Conservation (phyloP, 495 filamentous ascomycete species). For the Chaetomium fimeti region DNA sequence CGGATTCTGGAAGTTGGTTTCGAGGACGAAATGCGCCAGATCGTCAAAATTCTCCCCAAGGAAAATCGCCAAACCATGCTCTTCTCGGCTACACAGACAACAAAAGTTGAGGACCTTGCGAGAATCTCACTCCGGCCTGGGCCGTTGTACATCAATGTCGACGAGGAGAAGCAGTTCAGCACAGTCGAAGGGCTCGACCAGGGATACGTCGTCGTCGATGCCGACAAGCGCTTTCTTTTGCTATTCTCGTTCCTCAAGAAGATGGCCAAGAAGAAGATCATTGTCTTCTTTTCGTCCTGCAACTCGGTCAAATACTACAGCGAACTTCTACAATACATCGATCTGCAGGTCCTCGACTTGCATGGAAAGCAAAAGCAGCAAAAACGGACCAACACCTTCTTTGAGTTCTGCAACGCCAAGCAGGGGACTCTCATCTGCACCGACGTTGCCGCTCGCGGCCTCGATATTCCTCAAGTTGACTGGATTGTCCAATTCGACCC, state of each 20-base stretch:
- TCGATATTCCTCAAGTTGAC: constrained; percentile 92
- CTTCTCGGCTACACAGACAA: constrained; percentile 97
- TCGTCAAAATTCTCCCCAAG: constrained; percentile 89
- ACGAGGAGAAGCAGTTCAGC: constrained; percentile 48
- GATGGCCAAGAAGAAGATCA: constrained; percentile 88
- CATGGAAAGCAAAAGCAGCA: constrained; percentile 98
- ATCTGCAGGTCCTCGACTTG: constrained; percentile 81
- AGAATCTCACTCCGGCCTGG: constrained; percentile 89
- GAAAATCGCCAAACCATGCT: constrained; percentile 93
- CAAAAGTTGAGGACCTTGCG: constrained; percentile 95
- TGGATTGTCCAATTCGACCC: constrained; percentile 97
- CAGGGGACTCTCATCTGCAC: constrained; percentile 92
- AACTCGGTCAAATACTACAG: constrained; percentile 92
- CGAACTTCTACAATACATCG: constrained; percentile 93
- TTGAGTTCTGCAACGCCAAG: constrained; percentile 94
- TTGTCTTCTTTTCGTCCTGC: constrained; percentile 94
- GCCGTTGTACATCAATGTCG: constrained; percentile 94
- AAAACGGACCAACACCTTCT: constrained; percentile 95
- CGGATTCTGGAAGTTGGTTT: constrained; percentile 95
- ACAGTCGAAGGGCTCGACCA: constrained; percentile 94
- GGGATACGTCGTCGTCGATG: constrained; percentile 89
- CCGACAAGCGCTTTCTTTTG: constrained; percentile 88
- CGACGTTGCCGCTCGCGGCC: constrained; percentile 88
- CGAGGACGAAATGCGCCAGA: constrained; percentile 97
- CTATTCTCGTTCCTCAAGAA: constrained; percentile 95